Evolutionary conservation across 164 flowering plant species (phyloP), one percentile per base, ranked within the genome.

Genomic region (Houttuynia cordata): DNA sequence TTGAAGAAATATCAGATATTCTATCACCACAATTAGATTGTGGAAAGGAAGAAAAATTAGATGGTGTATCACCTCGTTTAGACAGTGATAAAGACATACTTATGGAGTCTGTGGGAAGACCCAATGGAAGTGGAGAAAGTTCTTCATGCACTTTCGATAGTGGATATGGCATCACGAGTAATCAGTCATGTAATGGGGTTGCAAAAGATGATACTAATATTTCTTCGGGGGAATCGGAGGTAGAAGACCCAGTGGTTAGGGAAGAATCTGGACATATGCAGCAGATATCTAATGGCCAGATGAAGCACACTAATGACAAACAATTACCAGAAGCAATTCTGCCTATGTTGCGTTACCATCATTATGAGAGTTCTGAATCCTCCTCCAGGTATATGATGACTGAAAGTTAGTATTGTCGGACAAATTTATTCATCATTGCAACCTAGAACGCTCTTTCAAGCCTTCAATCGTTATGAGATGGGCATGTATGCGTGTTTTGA

Each of bases 351-450:
- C 80, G 87, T 49, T 74, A 63, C 71, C 78, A 78, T 53, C 93
- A 78, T 54, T 81, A 74, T 71, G 96, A 88, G 74, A 88, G 92
- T 74, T 93, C 95, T 55, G 99, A 93, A 56, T 88, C 97, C 67
- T 86, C 92, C 42, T 72, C 79, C 59, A 93, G 99, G 99, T 93
- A 74, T n/a, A 23, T 61, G 22, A 53, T 53, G 22, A 53, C 56
- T 53, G 22, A 45, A 45, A 12, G 49, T 14, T 14, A 45, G 49
- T 17, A 10, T 45, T 45, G 49, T 45, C 0, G 49, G 4, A 12
- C 8, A 45, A 8, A 17, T 45, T 17, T 8, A 45, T 45, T 45
- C 4, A 14, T 17, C 3, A 10, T 45, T 45, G 49, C 49, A 45
- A 45, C 17, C 17, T 45, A 12, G 49, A 1, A 45, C 0, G 22